A percentile compares a stretch with the other conserved stretches of the same genome.
These are phyloP conservation scores for Arthrinium puccinioides DNA, from an alignment of 2,329 filamentous ascomycete genomes.

Conservation along the genomic window DNA sequence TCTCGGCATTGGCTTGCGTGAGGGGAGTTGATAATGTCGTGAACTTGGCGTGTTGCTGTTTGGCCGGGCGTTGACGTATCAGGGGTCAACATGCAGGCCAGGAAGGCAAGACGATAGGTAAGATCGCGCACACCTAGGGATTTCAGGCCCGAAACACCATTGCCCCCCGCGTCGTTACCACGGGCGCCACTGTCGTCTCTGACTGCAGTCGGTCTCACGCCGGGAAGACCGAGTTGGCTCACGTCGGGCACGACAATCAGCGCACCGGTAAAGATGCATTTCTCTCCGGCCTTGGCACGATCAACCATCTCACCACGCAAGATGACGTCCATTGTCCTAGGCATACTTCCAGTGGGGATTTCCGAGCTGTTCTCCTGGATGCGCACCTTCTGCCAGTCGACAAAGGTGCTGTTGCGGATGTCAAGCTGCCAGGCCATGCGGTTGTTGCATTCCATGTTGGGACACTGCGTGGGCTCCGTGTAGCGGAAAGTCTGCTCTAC, in stretches of 20 bases:
- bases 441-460: slow-evolving; percentile 81
- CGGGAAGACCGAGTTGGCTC: slow-evolving; percentile 86
- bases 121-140: slow-evolving; percentile 89
- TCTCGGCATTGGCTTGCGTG: slow-evolving; percentile 65
- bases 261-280: slow-evolving; percentile 95
- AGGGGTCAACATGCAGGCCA: slow-evolving; percentile 91
- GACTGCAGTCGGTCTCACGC: slow-evolving; percentile 73
- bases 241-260: slow-evolving; percentile 96
- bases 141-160: slow-evolving; percentile 81
- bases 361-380: slow-evolving; percentile 98
- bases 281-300: slow-evolving; percentile 92
- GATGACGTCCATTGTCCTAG: slow-evolving; percentile 94
- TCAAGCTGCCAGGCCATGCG: slow-evolving; percentile 93
- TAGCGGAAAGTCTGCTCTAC: slow-evolving; percentile 97
- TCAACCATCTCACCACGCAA: slow-evolving; percentile 96
- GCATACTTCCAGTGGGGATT: slow-evolving; percentile 98
- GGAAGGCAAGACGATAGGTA: slow-evolving; percentile 92
- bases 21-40: slow-evolving; percentile 81
- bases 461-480: slow-evolving; percentile 93
- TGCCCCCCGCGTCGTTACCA: slow-evolving; percentile 73
- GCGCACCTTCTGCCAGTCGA: slow-evolving; percentile 98
- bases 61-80: slow-evolving; percentile 78
- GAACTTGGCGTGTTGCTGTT: slow-evolving; percentile 64
- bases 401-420: slow-evolving; percentile 92
- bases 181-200: slow-evolving; percentile 71